Percentiles rank a stretch among this genome's conserved stretches.
phyloP scores from a whole-genome alignment of 2,329 filamentous ascomycete genomes.

The Didymellaceae sp. region DNA sequence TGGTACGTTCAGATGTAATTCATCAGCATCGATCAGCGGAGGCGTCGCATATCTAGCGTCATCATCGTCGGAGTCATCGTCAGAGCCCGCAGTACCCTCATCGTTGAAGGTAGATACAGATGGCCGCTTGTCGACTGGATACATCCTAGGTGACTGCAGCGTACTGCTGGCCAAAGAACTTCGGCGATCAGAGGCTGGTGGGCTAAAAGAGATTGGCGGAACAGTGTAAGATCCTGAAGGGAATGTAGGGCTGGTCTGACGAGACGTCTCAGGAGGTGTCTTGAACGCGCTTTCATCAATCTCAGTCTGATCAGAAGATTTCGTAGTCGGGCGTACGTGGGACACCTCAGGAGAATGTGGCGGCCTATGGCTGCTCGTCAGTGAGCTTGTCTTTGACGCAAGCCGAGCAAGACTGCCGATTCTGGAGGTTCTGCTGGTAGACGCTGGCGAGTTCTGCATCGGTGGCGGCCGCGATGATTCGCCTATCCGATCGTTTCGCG shows the following conservation, averaged over 20 bases:
- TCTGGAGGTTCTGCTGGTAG: conserved; percentile 35
- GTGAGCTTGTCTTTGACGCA: conserved; percentile 46
- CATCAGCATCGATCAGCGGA: conserved; percentile 36
- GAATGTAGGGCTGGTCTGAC: conserved; percentile 44
- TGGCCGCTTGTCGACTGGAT: conserved; percentile 39
- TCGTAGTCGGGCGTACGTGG: conserved; percentile 42
- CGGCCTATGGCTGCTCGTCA: conserved; percentile 38
- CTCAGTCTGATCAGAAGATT: conserved; percentile 47
- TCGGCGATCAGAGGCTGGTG: conserved; percentile 38
- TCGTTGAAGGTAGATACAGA: conserved; percentile 46
- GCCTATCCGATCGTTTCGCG: conserved; percentile 34
- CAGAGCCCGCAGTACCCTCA: conserved; percentile 37
- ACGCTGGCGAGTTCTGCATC: conserved; percentile 36
- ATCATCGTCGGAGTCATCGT: conserved; percentile 42
- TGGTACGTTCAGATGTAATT: conserved; percentile 31
- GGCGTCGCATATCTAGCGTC: conserved; percentile 42
- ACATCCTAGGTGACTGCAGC: conserved; percentile 43
- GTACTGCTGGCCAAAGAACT: conserved; percentile 44
- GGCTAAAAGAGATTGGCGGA: conserved; percentile 44
- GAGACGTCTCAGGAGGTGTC: conserved; percentile 54
- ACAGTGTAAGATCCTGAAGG: conserved; percentile 38
- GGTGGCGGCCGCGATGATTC: conserved; percentile 29
- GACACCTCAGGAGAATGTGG: conserved; percentile 39
- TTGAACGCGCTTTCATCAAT: conserved; percentile 52
- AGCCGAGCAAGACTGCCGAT: conserved; percentile 44